Evolutionary conservation across 345 rosid species (phyloP).

Genomic region (Syzygium aqueum): DNA sequence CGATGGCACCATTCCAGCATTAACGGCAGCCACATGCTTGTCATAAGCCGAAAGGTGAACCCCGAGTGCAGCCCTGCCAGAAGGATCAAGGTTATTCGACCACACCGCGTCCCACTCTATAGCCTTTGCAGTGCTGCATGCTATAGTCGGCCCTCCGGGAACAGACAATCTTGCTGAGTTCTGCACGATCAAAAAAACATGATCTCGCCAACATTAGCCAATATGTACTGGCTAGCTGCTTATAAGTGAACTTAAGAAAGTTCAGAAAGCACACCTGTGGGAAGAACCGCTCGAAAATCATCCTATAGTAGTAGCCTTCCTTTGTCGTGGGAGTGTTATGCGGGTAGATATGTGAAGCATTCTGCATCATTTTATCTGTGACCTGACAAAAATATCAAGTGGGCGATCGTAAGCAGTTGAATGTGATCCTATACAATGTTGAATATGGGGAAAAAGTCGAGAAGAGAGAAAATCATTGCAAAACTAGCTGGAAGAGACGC

Average conservation of each 20-base stretch:
- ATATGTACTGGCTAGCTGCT: not conserved
- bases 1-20: slow-evolving; percentile 15
- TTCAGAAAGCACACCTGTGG: slow-evolving; percentile 46
- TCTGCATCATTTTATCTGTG: slow-evolving; percentile 70
- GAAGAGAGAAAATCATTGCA: not conserved
- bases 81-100: slow-evolving; percentile 91
- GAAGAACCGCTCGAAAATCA: slow-evolving; percentile 89
- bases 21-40: slow-evolving; percentile 7
- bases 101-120: slow-evolving; percentile 82
- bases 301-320: slow-evolving; percentile 86
- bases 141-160: slow-evolving; percentile 85
- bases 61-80: slow-evolving; percentile 87
- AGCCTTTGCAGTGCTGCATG: slow-evolving; percentile 90
- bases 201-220: not conserved
- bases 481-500: not conserved
- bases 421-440: not conserved
- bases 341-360: slow-evolving; percentile 62
- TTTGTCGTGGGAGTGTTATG: slow-evolving; percentile 78
- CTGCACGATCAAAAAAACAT: slow-evolving; percentile 16
- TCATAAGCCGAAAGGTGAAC: slow-evolving; percentile 78
- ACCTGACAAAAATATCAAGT: slow-evolving; percentile 33
- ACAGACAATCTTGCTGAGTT: slow-evolving; percentile 79
- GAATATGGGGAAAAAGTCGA: not conserved
- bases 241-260: not conserved
- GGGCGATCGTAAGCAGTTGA: not conserved